phyloP scores from a whole-genome alignment of 495 filamentous ascomycete species.

The Evansstolkia leycettana region DNA sequence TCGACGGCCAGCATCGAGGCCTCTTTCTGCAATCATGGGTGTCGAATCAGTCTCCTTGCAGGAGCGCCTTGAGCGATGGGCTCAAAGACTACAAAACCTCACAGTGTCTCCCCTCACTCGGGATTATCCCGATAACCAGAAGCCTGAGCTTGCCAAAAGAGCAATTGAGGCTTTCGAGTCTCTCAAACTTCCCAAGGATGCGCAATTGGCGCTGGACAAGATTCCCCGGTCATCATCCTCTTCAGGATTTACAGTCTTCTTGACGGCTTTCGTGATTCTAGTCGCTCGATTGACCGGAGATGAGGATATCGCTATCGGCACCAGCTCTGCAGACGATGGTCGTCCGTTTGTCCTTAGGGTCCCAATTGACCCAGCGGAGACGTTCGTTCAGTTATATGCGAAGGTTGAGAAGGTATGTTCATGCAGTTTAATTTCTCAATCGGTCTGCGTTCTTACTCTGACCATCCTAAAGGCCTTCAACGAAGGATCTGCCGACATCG shows the following conservation, averaged over 20 bases:
- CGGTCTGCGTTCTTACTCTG: constrained; percentile 1
- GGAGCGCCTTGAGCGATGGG: constrained; percentile 33
- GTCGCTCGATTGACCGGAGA: constrained; percentile 41
- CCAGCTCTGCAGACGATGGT: constrained; percentile 29
- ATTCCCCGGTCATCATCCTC: constrained; percentile 22
- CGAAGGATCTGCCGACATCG: constrained; percentile 32
- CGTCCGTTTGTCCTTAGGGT: constrained; percentile 38
- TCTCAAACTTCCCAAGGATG: constrained; percentile 23
- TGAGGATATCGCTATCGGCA: constrained; percentile 39
- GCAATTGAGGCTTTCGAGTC: constrained; percentile 38
- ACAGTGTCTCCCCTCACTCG: constrained; percentile 38
- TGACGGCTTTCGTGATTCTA: constrained; percentile 35
- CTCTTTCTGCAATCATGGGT: constrained; percentile 21
- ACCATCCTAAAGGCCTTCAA: constrained; percentile 20
- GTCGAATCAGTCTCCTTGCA: constrained; percentile 1
- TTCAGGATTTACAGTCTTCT: constrained; percentile 32
- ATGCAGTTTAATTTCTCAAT: not conserved
- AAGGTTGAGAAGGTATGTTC: constrained; percentile 34
- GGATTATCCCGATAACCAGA: constrained; percentile 34
- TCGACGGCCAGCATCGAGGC: constrained; percentile 7
- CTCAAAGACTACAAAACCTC: constrained; percentile 32
- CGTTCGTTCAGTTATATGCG: constrained; percentile 28
- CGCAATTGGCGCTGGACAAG: constrained; percentile 27
- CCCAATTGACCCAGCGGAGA: constrained; percentile 24
- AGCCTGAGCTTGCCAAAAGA: constrained; percentile 22